Base-by-base conservation (phyloP, 2,329 filamentous ascomycete genomes). In the Rhynchosporium graminicola region DNA sequence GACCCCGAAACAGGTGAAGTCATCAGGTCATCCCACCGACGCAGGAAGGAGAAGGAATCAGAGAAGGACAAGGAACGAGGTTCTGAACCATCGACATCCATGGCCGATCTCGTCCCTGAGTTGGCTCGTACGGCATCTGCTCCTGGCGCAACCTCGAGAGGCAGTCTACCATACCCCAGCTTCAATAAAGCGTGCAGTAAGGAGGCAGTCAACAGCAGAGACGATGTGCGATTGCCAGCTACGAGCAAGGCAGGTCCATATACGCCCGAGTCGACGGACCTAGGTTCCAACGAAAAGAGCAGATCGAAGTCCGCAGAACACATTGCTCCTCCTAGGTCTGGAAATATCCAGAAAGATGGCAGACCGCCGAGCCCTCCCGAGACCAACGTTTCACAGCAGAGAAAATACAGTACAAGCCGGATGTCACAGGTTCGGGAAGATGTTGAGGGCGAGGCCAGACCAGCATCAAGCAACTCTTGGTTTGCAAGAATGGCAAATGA, bases 111-210 rank as follows among this genome's bases (percentile, higher is more conserved):
- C 51, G 79, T 82, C 12, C 80, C 80, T 28, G 80, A 81, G 70
- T 73, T 83, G 45, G 62, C 72, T 57, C 65, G 73, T 50, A 74
- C 72, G 9, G 66, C 73, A n/a, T 73, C 71, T 59, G 68, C 73
- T 10, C 69, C 71, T 48, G 72, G 72, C 31, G 62, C 71, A 20
- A 68, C 67, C 3, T 74, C 72, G 13, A 69, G 71, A 63, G 69
- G 65, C 60, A 73, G 70, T 63, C 74, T 90, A 47, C 88, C 91
- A 6, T 96, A 97, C 74, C 91, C 92, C 1, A 82, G 83, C 10
- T 92, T 96, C 76, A 95, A 90, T 77, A 97, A 96, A 77, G 90
- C 90, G 12, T 91, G 96, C 76, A 96, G 92, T 80, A 95, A 92
- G 76, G 94, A 97, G 78, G 85, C 87, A 50, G 85, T 97, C 59